Evolutionary conservation across 2,329 filamentous ascomycete species (phyloP), one percentile per base, ranked within the genome.

Genomic region (Trematosphaeria pertusa): DNA sequence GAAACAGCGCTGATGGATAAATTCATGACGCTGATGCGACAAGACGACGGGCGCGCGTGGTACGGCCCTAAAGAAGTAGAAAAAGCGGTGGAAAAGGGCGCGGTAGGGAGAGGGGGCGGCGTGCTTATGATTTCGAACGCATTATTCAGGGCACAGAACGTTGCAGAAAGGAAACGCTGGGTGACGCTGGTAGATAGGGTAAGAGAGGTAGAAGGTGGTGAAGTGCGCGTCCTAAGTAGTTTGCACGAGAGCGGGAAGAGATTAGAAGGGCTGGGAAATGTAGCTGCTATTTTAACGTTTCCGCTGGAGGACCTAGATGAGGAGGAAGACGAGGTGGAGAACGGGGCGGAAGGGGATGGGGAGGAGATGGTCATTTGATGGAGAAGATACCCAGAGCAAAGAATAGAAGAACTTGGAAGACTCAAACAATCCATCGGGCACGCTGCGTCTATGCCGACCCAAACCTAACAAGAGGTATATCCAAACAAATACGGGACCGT

Each of bases 211-310:
- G 87, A 91, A 54, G 94, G 93, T 4, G 94, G 93, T 1, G 91
- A 97, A 56, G 89, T 91, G 1, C 80, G 89, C 43, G 84, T 97
- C n/a, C 74, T 97, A 20, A 97, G 93, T 71, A 92, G 89, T 62
- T 88, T 95, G 64, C 93, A 97, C 71, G 93, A 97, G 76, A 97
- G 92, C 69, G 94, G 94, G 1, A 87, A 88, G 75, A 80, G 91
- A 49, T 74, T 99, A 11, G 89, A 92, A 57, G 88, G 86, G 10
- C 71, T 97, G 50, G 92, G 94, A 1, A 89, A 91, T 14, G 87
- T 99, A 52, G 94, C 93, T 12, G 91, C 91, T 1, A 87, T 97
- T 20, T 75, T 97, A 54, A 97, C 93, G 10, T 99, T 92, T 69
- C 92, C 94, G 0, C 81, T 97, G 28, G 75, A 83, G 14, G 91